phyloP scores from a whole-genome alignment of 768 basidiomycete genomes.

The Leccinum arenicola region DNA sequence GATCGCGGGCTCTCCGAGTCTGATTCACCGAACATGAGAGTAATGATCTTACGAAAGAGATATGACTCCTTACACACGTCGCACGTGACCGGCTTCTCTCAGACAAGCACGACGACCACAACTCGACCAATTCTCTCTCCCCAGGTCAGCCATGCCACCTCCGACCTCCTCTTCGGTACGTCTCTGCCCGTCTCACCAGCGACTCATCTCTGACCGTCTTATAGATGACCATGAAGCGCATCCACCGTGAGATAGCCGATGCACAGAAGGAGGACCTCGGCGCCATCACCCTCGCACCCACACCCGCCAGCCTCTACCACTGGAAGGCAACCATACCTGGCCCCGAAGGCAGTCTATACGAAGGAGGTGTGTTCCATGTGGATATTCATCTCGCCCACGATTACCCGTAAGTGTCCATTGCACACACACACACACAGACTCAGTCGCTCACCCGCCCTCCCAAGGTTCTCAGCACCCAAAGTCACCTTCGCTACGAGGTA shows the following conservation, averaged over 20 bases:
- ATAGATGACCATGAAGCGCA: constrained; percentile 74
- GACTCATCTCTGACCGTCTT: constrained; percentile 6
- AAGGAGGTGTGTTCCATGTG: constrained; percentile 71
- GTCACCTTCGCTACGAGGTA: constrained; percentile 74
- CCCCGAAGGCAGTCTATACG: constrained; percentile 79
- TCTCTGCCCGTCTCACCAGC: not conserved
- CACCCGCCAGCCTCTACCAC: constrained; percentile 59
- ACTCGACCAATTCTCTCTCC: not conserved
- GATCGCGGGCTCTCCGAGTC: constrained; percentile 78
- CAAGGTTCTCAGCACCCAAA: constrained; percentile 76
- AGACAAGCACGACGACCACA: not conserved
- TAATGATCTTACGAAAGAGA: constrained; percentile 4
- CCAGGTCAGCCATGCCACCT: constrained; percentile 24
- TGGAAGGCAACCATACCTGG: constrained; percentile 83
- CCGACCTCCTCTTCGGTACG: constrained; percentile 24
- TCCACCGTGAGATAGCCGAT: constrained; percentile 79
- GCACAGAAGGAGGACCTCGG: constrained; percentile 82
- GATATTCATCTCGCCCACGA: constrained; percentile 65
- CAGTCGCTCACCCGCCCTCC: constrained; percentile 1
- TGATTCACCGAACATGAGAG: constrained; percentile 75
- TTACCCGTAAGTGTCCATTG: constrained; percentile 59
- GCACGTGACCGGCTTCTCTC: constrained; percentile 17
- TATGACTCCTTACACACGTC: constrained; percentile 1
- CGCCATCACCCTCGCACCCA: constrained; percentile 62
- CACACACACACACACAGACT: constrained; percentile 4